Base-by-base conservation (phyloP, 371 early-diverging fungal species). In the Mitosporidium daphniae region DNA sequence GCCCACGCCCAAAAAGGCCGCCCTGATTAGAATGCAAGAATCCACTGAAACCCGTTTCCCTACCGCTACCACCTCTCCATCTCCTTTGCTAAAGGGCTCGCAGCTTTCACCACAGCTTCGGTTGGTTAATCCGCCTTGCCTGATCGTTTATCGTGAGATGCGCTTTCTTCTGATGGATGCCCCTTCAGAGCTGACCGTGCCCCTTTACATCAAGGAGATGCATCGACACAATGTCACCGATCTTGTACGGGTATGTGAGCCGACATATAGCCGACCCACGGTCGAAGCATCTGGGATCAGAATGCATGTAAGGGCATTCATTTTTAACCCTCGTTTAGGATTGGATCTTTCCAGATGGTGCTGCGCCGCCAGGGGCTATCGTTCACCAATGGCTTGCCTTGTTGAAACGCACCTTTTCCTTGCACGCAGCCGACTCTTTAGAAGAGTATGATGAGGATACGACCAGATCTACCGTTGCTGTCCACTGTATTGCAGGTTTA, bases 101-200 rank as follows among this genome's bases (percentile, higher is more conserved):
- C n/a, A n/a, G n/a, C n/a, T n/a, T n/a, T n/a, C n/a, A n/a, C n/a
- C n/a, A n/a, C n/a, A n/a, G n/a, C n/a, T n/a, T n/a, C n/a, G n/a
- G n/a, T n/a, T n/a, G n/a, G n/a, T n/a, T n/a, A 30, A 32, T 14
- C 25, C 35, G 38, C 41, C 55, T 9, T 48, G 61, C 16, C 35
- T 58, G 23, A 53, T 67, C 28, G 53, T 60, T 37, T 51, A 38
- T 34, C 42, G 51, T 27, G 43, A 48, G 28, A 39, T 70, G 30
- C 60, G 65, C 2, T 77, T 69, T 40, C 43, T 82, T 17, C 64
- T 82, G 27, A 53, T 72, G 33, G 77, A 77, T 38, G 63, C 68
- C 23, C 78, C 82, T 1, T 63, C 77, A 10, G 64, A 68, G 36
- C 44, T 57, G 27, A 72, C 61, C 4, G 37, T 77, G 16, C 49